Conservation (phyloP, 2,329 filamentous ascomycete species). For the Aspergillus brunneoviolaceus region DNA sequence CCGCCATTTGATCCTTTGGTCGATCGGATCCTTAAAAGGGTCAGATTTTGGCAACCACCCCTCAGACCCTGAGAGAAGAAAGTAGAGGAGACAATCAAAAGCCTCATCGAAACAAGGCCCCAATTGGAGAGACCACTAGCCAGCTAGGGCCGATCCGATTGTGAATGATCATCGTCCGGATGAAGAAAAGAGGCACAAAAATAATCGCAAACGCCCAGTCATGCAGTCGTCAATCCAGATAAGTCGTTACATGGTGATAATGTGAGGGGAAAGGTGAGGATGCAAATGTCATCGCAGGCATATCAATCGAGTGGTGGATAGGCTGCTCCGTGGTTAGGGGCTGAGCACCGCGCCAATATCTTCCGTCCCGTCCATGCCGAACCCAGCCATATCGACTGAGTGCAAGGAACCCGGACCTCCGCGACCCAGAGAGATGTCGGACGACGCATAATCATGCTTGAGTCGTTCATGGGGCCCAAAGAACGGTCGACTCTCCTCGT, state of each 20-base stretch:
- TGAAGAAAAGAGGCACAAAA: constrained; percentile 14
- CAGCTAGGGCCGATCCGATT: constrained; percentile 35
- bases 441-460: constrained; percentile 46
- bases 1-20: constrained; percentile 13
- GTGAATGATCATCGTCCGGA: constrained; percentile 14
- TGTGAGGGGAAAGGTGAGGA: not conserved
- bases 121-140: constrained; percentile 39
- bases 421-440: constrained; percentile 44
- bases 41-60: not conserved
- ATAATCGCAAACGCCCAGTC: constrained; percentile 38
- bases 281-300: constrained; percentile 33
- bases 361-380: constrained; percentile 41
- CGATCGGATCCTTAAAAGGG: not conserved
- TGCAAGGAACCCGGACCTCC: constrained; percentile 45
- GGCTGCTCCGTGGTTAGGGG: constrained; percentile 28
- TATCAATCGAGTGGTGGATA: constrained; percentile 18
- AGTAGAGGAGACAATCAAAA: constrained; percentile 4
- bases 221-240: constrained; percentile 43
- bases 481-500: constrained; percentile 44
- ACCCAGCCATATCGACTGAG: constrained; percentile 48
- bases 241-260: constrained; percentile 41
- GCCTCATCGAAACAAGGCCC: constrained; percentile 8
- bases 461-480: constrained; percentile 46
- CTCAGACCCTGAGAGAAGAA: not conserved
- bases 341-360: constrained; percentile 39